Percentiles rank a stretch among this genome's conserved stretches.
These are phyloP conservation scores for Huntiella savannae DNA, from an alignment of 2,329 filamentous ascomycete species.

Conservation along the genomic window DNA sequence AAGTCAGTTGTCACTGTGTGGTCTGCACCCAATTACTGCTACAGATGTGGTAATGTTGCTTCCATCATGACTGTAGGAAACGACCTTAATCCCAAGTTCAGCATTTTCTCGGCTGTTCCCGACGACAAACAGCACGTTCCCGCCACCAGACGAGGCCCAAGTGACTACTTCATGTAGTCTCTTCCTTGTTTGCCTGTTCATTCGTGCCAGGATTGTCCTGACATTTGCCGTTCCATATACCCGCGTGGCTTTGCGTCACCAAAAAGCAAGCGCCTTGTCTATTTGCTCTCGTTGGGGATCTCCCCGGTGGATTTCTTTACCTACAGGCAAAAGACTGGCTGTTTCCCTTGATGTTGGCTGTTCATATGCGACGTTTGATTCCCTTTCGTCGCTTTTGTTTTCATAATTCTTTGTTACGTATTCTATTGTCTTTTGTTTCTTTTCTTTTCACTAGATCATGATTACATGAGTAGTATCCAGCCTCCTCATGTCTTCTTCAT, in stretches of 20 bases:
- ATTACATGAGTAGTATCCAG: no score
- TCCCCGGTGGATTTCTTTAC: not conserved
- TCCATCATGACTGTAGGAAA: conserved; percentile 87
- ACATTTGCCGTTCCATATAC: not conserved
- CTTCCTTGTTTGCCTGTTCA: not conserved
- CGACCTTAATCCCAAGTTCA: conserved; percentile 77
- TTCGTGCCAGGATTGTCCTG: not conserved
- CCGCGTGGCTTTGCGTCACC: not conserved
- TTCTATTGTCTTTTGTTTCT: not conserved
- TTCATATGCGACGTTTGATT: not conserved
- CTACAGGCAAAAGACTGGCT: not conserved
- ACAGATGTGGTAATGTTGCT: conserved; percentile 87
- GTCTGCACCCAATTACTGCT: conserved; percentile 93
- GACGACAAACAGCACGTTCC: conserved; percentile 69
- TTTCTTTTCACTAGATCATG: not conserved
- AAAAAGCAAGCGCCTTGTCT: not conserved
- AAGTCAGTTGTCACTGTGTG: conserved; percentile 95
- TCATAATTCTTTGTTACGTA: not conserved
- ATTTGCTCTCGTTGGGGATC: not conserved
- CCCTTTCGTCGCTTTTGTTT: not conserved
- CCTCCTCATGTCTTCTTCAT: no score
- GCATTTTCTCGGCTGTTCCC: conserved; percentile 77
- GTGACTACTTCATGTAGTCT: conserved; percentile 48
- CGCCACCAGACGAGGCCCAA: conserved; percentile 45
- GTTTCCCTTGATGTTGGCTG: not conserved